These are phyloP conservation scores for Picochlorum sp. DNA, from an alignment of 139 green algal species.

Conservation along the genomic window DNA sequence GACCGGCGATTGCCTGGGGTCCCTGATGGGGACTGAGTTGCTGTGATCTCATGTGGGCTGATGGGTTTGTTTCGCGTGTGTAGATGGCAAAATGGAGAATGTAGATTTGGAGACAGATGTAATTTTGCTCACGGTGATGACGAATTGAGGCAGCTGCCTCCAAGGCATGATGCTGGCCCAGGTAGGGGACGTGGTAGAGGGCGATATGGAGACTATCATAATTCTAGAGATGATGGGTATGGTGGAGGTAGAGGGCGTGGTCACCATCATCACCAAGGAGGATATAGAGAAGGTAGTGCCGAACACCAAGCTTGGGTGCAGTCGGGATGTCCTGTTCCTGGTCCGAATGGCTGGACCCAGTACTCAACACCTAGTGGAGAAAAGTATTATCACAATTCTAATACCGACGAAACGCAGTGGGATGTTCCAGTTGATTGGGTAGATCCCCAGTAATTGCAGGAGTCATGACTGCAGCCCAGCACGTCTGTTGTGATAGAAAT, in stretches of 20 bases:
- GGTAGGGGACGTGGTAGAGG: conserved; percentile 6
- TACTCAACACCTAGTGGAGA: conserved; percentile 55
- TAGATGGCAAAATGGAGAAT: conserved; percentile 78
- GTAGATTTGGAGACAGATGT: conserved; percentile 83
- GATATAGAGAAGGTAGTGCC: conserved; percentile 4
- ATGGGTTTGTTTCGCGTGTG: not conserved
- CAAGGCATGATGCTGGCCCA: conserved; percentile 8
- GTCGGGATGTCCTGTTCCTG: conserved; percentile 44
- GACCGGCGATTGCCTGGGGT: not conserved
- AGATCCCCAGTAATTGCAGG: not conserved
- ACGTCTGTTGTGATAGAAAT: too few relatives aligned
- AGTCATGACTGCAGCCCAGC: not conserved
- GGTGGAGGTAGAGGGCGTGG: not conserved
- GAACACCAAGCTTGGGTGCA: conserved; percentile 42
- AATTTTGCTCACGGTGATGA: conserved; percentile 93
- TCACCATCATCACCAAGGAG: not conserved
- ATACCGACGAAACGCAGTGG: conserved; percentile 40
- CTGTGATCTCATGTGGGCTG: not conserved
- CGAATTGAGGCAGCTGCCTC: conserved; percentile 65
- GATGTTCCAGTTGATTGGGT: conserved; percentile 40
- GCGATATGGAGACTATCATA: not conserved
- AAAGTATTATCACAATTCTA: conserved; percentile 63
- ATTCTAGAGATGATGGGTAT: not conserved
- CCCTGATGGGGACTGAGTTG: not conserved
- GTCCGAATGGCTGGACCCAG: conserved; percentile 64